These are phyloP conservation scores for Podaxis rugospora DNA, from an alignment of 768 basidiomycete genomes.

Conservation along the genomic window DNA sequence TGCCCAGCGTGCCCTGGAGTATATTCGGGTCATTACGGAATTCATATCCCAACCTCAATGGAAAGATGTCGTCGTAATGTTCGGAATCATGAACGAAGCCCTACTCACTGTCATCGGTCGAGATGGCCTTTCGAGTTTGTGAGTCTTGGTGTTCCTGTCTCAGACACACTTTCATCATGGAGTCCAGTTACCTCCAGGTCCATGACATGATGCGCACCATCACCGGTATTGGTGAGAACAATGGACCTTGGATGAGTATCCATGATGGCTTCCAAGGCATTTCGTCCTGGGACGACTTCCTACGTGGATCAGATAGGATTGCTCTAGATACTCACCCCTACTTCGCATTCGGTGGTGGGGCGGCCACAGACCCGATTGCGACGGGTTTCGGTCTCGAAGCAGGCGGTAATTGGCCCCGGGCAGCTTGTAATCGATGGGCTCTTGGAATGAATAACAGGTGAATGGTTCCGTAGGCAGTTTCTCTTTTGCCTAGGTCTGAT, in stretches of 20 bases:
- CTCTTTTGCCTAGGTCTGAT: slow-evolving; percentile 8
- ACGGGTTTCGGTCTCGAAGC: slow-evolving; percentile 31
- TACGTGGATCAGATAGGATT: slow-evolving; percentile 37
- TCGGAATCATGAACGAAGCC: slow-evolving; percentile 65
- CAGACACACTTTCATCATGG: not conserved
- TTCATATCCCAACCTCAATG: slow-evolving; percentile 84
- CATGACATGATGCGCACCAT: slow-evolving; percentile 66
- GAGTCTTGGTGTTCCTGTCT: slow-evolving; percentile 33
- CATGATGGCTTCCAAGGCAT: slow-evolving; percentile 46
- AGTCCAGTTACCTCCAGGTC: slow-evolving; percentile 48
- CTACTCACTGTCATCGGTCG: slow-evolving; percentile 51
- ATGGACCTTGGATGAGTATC: slow-evolving; percentile 49
- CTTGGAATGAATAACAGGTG: slow-evolving; percentile 49
- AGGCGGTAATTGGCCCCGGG: slow-evolving; percentile 42
- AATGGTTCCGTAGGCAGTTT: slow-evolving; percentile 23
- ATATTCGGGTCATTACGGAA: slow-evolving; percentile 74
- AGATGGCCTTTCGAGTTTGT: slow-evolving; percentile 57
- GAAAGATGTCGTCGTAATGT: slow-evolving; percentile 56
- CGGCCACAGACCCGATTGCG: slow-evolving; percentile 32
- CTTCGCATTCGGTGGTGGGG: slow-evolving; percentile 41
- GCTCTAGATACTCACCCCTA: slow-evolving; percentile 37
- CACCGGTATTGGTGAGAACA: slow-evolving; percentile 70
- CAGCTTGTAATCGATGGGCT: slow-evolving; percentile 60
- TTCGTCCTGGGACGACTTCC: slow-evolving; percentile 26
- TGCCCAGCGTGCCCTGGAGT: slow-evolving; percentile 73